These are phyloP conservation scores for Rickenella mellea DNA, from an alignment of 768 basidiomycete species.

Conservation along the genomic window DNA sequence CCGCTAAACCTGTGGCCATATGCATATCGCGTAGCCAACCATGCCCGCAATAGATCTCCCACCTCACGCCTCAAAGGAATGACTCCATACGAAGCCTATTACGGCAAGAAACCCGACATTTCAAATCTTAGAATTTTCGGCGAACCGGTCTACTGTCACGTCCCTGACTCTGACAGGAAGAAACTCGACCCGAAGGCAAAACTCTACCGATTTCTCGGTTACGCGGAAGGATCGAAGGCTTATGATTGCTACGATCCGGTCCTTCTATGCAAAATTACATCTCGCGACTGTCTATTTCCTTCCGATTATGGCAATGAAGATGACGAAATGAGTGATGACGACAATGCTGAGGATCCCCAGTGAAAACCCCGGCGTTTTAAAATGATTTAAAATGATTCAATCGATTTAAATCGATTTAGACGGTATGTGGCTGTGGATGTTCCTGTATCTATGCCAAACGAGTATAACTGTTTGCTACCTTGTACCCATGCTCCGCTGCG, in stretches of 20 bases:
- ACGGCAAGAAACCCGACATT: constrained; percentile 1
- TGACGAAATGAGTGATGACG: too few species aligned
- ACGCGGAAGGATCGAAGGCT: constrained; percentile 21
- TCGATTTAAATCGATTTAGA: too few species aligned
- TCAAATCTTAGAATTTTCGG: constrained; percentile 21
- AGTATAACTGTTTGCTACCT: too few species aligned
- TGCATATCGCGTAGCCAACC: not conserved
- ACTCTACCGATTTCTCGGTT: constrained; percentile 30
- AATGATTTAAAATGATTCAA: too few species aligned
- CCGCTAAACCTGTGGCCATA: constrained; percentile 1
- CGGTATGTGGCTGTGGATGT: too few species aligned
- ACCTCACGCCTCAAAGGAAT: not conserved
- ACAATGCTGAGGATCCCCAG: too few species aligned
- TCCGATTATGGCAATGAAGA: too few species aligned
- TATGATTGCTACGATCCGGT: constrained; percentile 21
- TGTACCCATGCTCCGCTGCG: too few species aligned
- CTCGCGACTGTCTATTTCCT: too few species aligned
- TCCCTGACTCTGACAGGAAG: constrained; percentile 5
- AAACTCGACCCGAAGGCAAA: constrained; percentile 3
- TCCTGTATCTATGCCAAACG: too few species aligned
- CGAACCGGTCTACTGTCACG: constrained; percentile 27
- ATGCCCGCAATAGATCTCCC: constrained; percentile 8
- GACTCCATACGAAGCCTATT: constrained; percentile 17
- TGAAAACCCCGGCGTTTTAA: too few species aligned
- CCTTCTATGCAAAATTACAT: too few species aligned